phyloP scores from a whole-genome alignment of 2,329 filamentous ascomycete species.

The Fusarium xyrophilum region DNA sequence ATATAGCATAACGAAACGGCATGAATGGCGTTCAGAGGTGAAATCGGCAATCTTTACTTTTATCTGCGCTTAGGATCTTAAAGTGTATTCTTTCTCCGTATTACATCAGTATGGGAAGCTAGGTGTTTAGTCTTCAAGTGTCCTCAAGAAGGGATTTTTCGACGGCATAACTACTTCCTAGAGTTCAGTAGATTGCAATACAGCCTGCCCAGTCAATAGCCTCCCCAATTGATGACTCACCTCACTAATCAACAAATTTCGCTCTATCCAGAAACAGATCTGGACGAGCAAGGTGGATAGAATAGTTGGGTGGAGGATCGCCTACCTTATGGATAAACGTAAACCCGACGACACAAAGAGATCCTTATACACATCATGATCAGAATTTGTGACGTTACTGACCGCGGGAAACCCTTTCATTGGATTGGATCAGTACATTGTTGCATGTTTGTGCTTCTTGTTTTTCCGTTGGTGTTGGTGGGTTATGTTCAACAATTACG shows the following conservation, averaged over 20 bases:
- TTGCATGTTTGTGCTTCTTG: neutral
- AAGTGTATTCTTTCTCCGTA: neutral
- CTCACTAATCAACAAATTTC: neutral
- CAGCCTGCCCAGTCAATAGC: neutral
- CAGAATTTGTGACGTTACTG: neutral
- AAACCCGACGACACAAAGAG: neutral
- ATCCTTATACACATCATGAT: neutral
- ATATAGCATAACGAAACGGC: slow-evolving; percentile 32
- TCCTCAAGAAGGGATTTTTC: neutral
- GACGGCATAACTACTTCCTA: neutral
- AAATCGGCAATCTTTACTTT: slow-evolving; percentile 24
- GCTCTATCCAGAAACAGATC: neutral
- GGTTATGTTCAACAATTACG: neutral
- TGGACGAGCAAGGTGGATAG: slow-evolving; percentile 4
- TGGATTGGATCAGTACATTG: neutral
- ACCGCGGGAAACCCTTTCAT: too few species aligned
- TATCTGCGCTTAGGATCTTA: neutral
- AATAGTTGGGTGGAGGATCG: neutral
- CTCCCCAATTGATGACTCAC: neutral
- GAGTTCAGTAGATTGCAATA: neutral
- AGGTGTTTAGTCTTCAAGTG: neutral
- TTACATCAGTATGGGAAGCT: neutral
- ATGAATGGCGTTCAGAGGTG: slow-evolving; percentile 43
- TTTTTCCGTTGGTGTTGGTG: neutral
- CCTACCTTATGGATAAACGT: neutral